Evolutionary conservation across 352 stramenopile genomes (phyloP).

Genomic region (Phytophthora cryptogea): DNA sequence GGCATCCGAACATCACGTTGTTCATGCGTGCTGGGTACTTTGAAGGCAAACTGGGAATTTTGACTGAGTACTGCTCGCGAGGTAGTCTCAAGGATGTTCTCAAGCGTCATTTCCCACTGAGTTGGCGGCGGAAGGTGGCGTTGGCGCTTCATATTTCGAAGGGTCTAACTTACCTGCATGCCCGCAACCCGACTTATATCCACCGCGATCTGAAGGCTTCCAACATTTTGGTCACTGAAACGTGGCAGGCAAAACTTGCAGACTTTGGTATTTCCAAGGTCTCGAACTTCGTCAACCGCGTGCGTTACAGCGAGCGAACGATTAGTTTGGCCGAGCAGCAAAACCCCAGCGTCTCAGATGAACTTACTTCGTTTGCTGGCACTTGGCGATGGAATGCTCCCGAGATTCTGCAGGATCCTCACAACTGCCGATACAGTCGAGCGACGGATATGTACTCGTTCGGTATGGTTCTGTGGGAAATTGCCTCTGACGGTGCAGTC

Average conservation of each 20-base stretch:
- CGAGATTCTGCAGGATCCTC: slow-evolving; percentile 65
- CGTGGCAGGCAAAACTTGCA: slow-evolving; percentile 71
- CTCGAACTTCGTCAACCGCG: slow-evolving; percentile 47
- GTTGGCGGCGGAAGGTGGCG: slow-evolving; percentile 63
- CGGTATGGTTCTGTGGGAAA: slow-evolving; percentile 78
- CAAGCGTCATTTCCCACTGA: slow-evolving; percentile 57
- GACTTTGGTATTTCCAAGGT: slow-evolving; percentile 62
- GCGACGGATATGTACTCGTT: slow-evolving; percentile 79
- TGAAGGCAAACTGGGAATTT: slow-evolving; percentile 67
- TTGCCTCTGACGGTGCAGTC: slow-evolving; percentile 59
- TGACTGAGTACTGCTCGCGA: slow-evolving; percentile 70
- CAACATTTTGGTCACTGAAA: slow-evolving; percentile 76
- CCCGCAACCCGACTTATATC: slow-evolving; percentile 76
- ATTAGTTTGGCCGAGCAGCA: slow-evolving; percentile 37
- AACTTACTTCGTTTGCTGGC: slow-evolving; percentile 67
- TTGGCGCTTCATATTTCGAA: slow-evolving; percentile 65
- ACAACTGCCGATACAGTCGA: slow-evolving; percentile 66
- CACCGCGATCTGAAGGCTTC: slow-evolving; percentile 75
- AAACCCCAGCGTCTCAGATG: slow-evolving; percentile 52
- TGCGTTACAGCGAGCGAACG: slow-evolving; percentile 40
- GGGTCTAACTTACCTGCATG: slow-evolving; percentile 71
- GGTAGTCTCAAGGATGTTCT: slow-evolving; percentile 78
- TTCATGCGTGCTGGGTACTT: slow-evolving; percentile 72
- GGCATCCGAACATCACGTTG: slow-evolving; percentile 73
- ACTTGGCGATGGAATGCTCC: slow-evolving; percentile 78